Evolutionary conservation across 108 stramenopile genomes (phyloP), one percentile per base, ranked within the genome.

Genomic region (Cyclotella sp.): DNA sequence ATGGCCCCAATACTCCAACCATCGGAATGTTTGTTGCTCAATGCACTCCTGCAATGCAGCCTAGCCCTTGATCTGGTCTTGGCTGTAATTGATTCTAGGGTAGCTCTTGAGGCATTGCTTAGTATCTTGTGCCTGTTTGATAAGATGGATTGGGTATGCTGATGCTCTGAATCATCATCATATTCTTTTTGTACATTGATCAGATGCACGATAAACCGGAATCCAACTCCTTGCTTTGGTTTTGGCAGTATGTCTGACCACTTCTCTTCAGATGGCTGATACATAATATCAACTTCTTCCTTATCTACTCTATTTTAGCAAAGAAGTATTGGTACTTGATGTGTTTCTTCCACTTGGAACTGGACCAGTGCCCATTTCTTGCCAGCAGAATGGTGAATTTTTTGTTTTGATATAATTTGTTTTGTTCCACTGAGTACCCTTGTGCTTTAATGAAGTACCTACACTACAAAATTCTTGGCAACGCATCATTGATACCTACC

Each of bases 391-490:
- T 59, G 10, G 68, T 41, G 7, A 57, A 55, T 26, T 27, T 68
- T 11, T 77, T 70, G 58, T 77, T 68, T 39, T 65, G 55, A 7
- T 2, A 27, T 13, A 74, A 26, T 7, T 40, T n/a, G 21, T n/a
- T n/a, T n/a, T n/a, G n/a, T n/a, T n/a, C n/a, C n/a, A n/a, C n/a
- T n/a, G n/a, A n/a, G n/a, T n/a, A 27, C 21, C 75, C 66, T 52
- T 76, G 75, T 24, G 65, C 29, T 40, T 70, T 34, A 5, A 77
- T 49, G 46, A 77, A 77, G 24, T 66, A 58, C 16, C 51, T 61
- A 1, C 18, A 3, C 76, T 68, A 77, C 5, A 77, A 7, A 0
- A 77, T 66, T 34, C 27, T 24, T 19, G 46, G 12, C 9, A 69
- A 21, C 18, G 34, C 68, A 19, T 77, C 55, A 42, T 77, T 68